Conservation (phyloP, 2,329 filamentous ascomycete genomes). For the Trichoderma brevicompactum region DNA sequence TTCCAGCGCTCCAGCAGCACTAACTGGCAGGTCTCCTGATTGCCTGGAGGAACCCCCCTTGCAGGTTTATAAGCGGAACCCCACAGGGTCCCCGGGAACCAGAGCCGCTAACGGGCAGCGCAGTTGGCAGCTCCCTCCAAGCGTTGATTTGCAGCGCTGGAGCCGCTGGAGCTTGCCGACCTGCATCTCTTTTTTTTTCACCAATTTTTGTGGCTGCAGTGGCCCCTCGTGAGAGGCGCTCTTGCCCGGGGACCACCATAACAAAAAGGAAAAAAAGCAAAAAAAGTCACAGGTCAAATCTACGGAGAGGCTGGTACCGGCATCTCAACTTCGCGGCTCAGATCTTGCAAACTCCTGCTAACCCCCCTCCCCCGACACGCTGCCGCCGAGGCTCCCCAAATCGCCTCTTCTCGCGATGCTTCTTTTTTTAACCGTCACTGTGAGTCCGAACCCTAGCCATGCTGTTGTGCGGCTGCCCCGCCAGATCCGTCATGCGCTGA, state of each 20-base stretch:
- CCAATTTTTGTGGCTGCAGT: slow-evolving; percentile 24
- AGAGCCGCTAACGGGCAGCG: not conserved
- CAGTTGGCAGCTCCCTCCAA: not conserved
- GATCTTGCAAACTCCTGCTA: not conserved
- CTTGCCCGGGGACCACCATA: slow-evolving; percentile 10
- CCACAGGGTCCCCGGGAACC: slow-evolving; percentile 14
- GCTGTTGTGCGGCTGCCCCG: slow-evolving; percentile 16
- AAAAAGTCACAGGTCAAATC: not conserved
- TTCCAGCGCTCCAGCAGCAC: slow-evolving; percentile 13
- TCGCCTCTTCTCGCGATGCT: slow-evolving; percentile 15
- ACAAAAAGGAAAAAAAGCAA: not conserved
- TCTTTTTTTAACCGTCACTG: slow-evolving; percentile 24
- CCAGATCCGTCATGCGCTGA: slow-evolving; percentile 17
- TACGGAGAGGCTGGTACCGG: not conserved
- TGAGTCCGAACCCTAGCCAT: slow-evolving; percentile 18
- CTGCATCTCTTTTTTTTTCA: slow-evolving; percentile 7
- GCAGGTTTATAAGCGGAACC: slow-evolving; percentile 24
- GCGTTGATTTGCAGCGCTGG: slow-evolving; percentile 11
- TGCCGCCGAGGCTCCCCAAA: not conserved
- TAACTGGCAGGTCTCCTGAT: slow-evolving; percentile 23
- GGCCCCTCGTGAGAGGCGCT: slow-evolving; percentile 19
- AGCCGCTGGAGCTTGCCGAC: slow-evolving; percentile 11
- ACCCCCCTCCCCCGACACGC: not conserved
- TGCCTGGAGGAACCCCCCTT: slow-evolving; percentile 4
- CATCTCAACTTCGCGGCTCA: slow-evolving; percentile 1